Percentiles rank a stretch among this genome's conserved stretches.
These are phyloP conservation scores for Malassezia yamatoensis DNA, from an alignment of 1,284 basidiomycete species.

Conservation along the genomic window DNA sequence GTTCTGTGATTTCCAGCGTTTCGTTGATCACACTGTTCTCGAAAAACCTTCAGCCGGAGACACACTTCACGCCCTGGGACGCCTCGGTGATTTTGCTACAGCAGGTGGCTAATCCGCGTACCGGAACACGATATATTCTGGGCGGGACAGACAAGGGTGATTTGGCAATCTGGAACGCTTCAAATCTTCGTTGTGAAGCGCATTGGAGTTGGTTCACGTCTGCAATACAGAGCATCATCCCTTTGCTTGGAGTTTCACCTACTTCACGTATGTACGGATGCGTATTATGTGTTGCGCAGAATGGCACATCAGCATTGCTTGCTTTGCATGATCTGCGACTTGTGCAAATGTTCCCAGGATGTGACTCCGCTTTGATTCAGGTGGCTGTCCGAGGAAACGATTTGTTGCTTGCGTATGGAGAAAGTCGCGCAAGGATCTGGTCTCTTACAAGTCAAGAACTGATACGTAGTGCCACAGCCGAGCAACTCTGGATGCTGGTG, in stretches of 20 bases:
- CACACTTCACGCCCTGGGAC: constrained; percentile 3
- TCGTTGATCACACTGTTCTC: neutral
- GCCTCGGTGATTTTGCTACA: constrained; percentile 7
- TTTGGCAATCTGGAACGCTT: constrained; percentile 54
- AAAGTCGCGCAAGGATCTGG: constrained; percentile 73
- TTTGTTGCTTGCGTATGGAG: constrained; percentile 66
- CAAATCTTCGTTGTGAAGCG: constrained; percentile 58
- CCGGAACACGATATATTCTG: constrained; percentile 13
- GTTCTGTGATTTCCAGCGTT: neutral
- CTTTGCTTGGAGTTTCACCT: constrained; percentile 53
- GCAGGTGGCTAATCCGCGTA: constrained; percentile 14
- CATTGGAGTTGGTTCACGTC: constrained; percentile 62
- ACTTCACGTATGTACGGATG: constrained; percentile 61
- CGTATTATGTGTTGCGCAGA: constrained; percentile 62
- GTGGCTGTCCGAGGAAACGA: constrained; percentile 63
- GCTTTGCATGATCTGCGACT: constrained; percentile 60
- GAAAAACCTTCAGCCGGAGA: neutral
- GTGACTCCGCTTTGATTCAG: constrained; percentile 53
- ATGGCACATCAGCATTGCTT: constrained; percentile 72
- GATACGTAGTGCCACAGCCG: constrained; percentile 65
- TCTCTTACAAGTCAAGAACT: constrained; percentile 75
- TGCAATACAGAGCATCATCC: constrained; percentile 57
- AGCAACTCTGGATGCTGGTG: constrained; percentile 67
- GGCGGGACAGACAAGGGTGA: constrained; percentile 24
- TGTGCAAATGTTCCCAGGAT: constrained; percentile 67